Evolutionary conservation across 2,329 filamentous ascomycete species (phyloP).

Genomic region (Aspergillus chevalieri): DNA sequence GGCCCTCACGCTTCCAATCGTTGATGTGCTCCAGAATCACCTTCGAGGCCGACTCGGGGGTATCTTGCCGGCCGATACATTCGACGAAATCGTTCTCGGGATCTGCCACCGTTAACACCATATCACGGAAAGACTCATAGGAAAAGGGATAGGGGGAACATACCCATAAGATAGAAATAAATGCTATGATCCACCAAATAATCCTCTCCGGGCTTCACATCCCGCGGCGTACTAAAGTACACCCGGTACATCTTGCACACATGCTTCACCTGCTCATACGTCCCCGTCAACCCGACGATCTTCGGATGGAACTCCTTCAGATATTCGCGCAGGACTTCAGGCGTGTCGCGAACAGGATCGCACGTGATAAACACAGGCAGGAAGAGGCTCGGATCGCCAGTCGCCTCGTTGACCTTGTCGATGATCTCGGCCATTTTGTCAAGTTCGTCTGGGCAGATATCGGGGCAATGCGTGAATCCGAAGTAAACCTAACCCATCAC

Average conservation of each 20-base stretch:
- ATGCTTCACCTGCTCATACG: conserved; percentile 87
- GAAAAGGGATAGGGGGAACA: conserved; percentile 22
- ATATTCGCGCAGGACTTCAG: conserved; percentile 76
- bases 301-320: conserved; percentile 82
- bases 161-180: conserved; percentile 96
- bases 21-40: conserved; percentile 82
- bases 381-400: conserved; percentile 43
- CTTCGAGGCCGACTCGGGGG: conserved; percentile 74
- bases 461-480: conserved; percentile 95
- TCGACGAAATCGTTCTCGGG: conserved; percentile 98
- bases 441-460: conserved; percentile 97
- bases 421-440: conserved; percentile 99
- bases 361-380: conserved; percentile 89
- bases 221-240: conserved; percentile 88
- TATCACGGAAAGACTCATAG: neutral
- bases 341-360: conserved; percentile 86
- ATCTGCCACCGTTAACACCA: conserved; percentile 47
- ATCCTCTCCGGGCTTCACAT: conserved; percentile 88
- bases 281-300: conserved; percentile 84
- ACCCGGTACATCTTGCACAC: conserved; percentile 95
- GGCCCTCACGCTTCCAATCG: conserved; percentile 58
- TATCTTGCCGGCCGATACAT: conserved; percentile 90
- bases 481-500: conserved; percentile 70
- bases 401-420: conserved; percentile 53
- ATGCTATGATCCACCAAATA: conserved; percentile 98